phyloP scores from a whole-genome alignment of 2,329 filamentous ascomycete genomes.

The Pezicula carpinea region DNA sequence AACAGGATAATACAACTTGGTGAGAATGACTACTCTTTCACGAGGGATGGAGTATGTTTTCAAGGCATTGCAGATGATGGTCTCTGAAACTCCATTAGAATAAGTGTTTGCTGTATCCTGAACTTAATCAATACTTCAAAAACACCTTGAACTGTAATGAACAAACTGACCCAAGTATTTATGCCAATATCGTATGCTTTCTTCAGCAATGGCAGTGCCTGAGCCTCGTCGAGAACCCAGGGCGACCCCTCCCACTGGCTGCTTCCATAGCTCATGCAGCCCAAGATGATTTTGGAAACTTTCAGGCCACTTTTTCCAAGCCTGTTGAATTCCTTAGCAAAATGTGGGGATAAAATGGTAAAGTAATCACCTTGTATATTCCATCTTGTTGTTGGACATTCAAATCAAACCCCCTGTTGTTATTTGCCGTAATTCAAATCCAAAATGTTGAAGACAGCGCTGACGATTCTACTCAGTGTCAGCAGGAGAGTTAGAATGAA shows the following conservation, averaged over 20 bases:
- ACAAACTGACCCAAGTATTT: background rate
- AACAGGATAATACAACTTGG: slow-evolving; percentile 48
- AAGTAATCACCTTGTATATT: too few species aligned
- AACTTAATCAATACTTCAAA: background rate
- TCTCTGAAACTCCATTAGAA: slow-evolving; percentile 50
- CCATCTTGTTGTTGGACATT: too few species aligned
- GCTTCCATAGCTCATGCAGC: slow-evolving; percentile 58
- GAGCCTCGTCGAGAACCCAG: slow-evolving; percentile 53
- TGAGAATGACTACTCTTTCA: slow-evolving; percentile 52
- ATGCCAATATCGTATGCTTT: slow-evolving; percentile 55
- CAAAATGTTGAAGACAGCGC: too few species aligned
- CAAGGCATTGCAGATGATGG: slow-evolving; percentile 53
- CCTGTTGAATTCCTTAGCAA: too few species aligned
- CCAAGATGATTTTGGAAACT: slow-evolving; percentile 59
- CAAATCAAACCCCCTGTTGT: too few species aligned
- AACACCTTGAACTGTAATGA: background rate
- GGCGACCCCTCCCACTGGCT: slow-evolving; percentile 36
- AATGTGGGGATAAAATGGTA: too few species aligned
- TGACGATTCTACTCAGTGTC: too few species aligned
- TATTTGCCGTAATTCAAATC: too few species aligned
- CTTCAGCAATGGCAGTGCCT: slow-evolving; percentile 47
- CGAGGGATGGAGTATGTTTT: slow-evolving; percentile 53
- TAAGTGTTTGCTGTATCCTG: slow-evolving; percentile 49
- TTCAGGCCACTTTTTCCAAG: slow-evolving; percentile 41
- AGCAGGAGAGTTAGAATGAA: too few species aligned